Evolutionary conservation across 169 alveolate species (phyloP), one percentile per base, ranked within the genome.

Genomic region (Plasmodium adleri): DNA sequence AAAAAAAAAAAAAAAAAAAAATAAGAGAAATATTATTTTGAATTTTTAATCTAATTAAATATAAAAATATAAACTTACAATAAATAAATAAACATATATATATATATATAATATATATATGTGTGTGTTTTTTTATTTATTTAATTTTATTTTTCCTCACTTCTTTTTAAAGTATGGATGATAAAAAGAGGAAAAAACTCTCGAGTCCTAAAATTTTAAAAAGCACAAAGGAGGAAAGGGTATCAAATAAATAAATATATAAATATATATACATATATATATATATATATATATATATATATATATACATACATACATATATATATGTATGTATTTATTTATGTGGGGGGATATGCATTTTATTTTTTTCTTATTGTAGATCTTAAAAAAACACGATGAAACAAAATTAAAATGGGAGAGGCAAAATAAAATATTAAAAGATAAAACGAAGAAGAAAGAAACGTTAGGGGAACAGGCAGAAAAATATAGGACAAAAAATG

Each of bases 381-480:
- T 78, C 52, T 22, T 78, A 58, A 67, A 70, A 66, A 64, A 67
- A 32, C 67, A 64, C 15, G 89, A 78, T 43, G 74, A 52, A 39
- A 59, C 45, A 26, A 78, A 78, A 58, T 49, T 28, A 47, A 64
- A 24, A 45, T 78, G 89, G 89, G 78, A 66, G 15, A 64, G 22
- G 58, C 68, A 78, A 7, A 64, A 76, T 13, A 50, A 66, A 71
- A 13, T 32, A n/a, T 49, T 78, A 64, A 78, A 43, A 26, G 78
- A 78, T n/a, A 67, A 71, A 58, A 78, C 89, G 3, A 78, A 64
- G 6, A 78, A 78, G 45, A 20, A 70, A 17, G 89, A 78, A 50
- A 78, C 89, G 13, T 56, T 78, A 24, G 89, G 72, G 22, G 89
- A 78, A n/a, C 89, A 78, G 15, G 89, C 78, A n/a, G 89, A 78